Evolutionary conservation across 331 rosid species (phyloP).

Genomic region (Malus hybrid): DNA sequence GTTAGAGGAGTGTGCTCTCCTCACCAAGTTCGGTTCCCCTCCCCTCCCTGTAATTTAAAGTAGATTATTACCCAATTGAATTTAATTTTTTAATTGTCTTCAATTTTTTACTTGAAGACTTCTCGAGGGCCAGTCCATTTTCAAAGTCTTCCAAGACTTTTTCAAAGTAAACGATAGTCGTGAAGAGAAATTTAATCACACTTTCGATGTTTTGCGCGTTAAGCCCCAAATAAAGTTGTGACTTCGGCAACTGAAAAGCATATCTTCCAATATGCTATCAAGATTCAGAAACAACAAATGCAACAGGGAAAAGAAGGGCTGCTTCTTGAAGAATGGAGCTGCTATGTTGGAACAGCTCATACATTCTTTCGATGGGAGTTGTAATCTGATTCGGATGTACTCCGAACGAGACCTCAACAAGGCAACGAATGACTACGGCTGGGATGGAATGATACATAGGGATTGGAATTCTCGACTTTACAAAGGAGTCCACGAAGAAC

Average conservation of each 20-base stretch:
- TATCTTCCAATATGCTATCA: not conserved
- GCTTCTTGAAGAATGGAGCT: constrained; percentile 10
- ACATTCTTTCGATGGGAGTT: not conserved
- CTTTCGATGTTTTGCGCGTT: no score
- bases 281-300: not conserved
- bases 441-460: not conserved
- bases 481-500: not conserved
- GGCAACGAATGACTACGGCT: not conserved
- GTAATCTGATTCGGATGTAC: constrained; percentile 7
- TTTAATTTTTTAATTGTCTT: no score
- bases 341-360: constrained; percentile 6
- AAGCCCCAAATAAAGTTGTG: not conserved
- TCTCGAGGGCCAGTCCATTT: not conserved
- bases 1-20: no score
- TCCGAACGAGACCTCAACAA: not conserved
- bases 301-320: not conserved
- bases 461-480: not conserved
- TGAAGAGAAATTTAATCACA: not conserved
- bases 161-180: not conserved
- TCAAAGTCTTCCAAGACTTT: not conserved
- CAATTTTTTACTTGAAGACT: not conserved
- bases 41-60: no score
- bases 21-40: no score
- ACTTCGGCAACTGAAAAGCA: not conserved
- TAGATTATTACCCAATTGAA: no score